phyloP scores from a whole-genome alignment of 352 stramenopile genomes.

The Pythium sukuiense region DNA sequence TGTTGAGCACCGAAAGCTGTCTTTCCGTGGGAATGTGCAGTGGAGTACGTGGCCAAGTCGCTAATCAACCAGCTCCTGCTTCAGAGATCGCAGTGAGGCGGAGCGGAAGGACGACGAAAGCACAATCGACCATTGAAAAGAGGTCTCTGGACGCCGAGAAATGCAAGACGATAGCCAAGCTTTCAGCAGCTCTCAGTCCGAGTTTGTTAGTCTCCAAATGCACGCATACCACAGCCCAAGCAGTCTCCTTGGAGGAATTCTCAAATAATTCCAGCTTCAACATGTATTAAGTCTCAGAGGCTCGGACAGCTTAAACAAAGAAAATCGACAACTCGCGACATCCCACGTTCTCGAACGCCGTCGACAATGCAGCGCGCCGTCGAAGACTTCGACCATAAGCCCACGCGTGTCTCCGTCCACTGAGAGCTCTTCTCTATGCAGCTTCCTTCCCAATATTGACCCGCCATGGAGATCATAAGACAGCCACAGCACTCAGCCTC shows the following conservation, averaged over 20 bases:
- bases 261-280: constrained; percentile 38
- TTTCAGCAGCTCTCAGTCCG: neutral
- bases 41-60: neutral
- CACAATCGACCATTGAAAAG: too few relatives aligned
- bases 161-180: too few relatives aligned
- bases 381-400: neutral
- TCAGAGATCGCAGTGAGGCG: constrained; percentile 6
- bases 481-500: neutral
- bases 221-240: too few relatives aligned
- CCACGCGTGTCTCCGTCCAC: constrained; percentile 15
- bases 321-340: constrained; percentile 34
- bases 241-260: neutral
- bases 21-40: constrained; percentile 13
- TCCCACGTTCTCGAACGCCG: constrained; percentile 2
- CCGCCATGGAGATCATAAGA: neutral
- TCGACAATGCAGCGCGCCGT: constrained; percentile 6
- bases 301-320: constrained; percentile 41
- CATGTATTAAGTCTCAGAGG: constrained; percentile 43
- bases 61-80: constrained; percentile 8
- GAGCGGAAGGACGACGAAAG: neutral
- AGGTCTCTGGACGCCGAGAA: too few relatives aligned
- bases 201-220: too few relatives aligned
- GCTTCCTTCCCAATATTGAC: neutral
- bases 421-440: constrained; percentile 14
- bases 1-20: constrained; percentile 9